Conservation (phyloP, 805 yeast genomes). For the Metschnikowia matae region DNA sequence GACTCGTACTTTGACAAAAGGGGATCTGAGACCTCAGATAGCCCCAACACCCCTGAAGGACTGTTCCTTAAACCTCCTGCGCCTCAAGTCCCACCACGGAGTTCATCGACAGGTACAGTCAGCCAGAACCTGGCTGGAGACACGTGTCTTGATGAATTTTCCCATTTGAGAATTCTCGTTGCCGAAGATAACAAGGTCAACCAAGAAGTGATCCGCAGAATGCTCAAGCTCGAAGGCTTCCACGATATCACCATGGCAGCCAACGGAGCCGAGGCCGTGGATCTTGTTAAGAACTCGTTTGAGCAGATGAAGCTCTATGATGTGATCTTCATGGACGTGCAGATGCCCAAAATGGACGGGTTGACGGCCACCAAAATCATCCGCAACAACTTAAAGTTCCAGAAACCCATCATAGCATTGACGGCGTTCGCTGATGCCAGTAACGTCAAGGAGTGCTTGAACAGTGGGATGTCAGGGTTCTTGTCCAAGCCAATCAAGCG, state of each 20-base stretch:
- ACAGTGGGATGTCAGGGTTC: constrained; percentile 91
- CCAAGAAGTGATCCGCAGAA: constrained; percentile 87
- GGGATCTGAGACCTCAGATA: background rate
- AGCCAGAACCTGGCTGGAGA: constrained; percentile 13
- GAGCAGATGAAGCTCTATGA: constrained; percentile 48
- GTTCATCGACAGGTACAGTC: constrained; percentile 16
- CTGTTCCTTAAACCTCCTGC: background rate
- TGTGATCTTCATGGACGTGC: constrained; percentile 92
- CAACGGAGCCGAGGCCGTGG: constrained; percentile 89
- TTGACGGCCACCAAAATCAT: constrained; percentile 74
- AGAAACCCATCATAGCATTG: constrained; percentile 82
- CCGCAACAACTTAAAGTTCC: constrained; percentile 55
- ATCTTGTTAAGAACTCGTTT: constrained; percentile 49
- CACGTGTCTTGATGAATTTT: constrained; percentile 23
- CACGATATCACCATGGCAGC: constrained; percentile 69
- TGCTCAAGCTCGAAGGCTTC: constrained; percentile 83
- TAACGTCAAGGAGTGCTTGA: constrained; percentile 78
- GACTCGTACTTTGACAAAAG: background rate
- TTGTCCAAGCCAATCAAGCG: constrained; percentile 84
- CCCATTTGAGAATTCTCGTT: constrained; percentile 56
- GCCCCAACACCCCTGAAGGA: background rate
- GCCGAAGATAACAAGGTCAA: constrained; percentile 95
- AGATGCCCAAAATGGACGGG: constrained; percentile 95
- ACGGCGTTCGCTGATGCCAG: constrained; percentile 95
- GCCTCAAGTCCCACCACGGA: constrained; percentile 1